Percentiles rank a stretch among this genome's conserved stretches.
Evolutionary conservation across 345 rosid species (phyloP).

Genomic region (Euphorbia peplus): DNA sequence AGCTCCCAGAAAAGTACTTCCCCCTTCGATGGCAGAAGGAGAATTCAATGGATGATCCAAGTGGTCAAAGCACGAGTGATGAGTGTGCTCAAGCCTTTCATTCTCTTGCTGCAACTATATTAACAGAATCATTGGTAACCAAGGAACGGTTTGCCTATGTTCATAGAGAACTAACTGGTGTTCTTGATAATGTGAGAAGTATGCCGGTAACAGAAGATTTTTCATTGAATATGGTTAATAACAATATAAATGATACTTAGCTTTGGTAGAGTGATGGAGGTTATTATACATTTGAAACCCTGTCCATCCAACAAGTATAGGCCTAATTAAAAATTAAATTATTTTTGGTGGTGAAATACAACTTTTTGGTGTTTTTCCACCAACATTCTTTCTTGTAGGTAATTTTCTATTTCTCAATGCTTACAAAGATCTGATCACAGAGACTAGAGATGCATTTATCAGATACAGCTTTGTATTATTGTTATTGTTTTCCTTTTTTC

Average conservation of each 20-base stretch:
- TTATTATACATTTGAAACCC: conserved; percentile 9
- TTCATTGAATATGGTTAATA: conserved; percentile 40
- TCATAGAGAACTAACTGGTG: conserved; percentile 54
- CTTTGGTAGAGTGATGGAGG: conserved; percentile 8
- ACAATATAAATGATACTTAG: conserved; percentile 39
- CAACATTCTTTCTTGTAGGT: conserved; percentile 11
- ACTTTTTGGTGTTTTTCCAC: conserved; percentile 8
- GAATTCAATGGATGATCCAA: conserved; percentile 44
- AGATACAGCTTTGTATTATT: neutral
- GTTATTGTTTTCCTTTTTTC: too few species aligned
- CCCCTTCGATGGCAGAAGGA: conserved; percentile 70
- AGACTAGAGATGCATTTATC: neutral
- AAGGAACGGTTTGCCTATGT: conserved; percentile 57
- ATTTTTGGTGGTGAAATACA: conserved; percentile 25
- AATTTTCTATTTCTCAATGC: neutral
- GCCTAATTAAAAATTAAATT: neutral
- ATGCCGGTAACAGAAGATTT: conserved; percentile 38
- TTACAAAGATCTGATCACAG: conserved; percentile 1
- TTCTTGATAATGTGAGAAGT: conserved; percentile 56
- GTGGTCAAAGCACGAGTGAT: conserved; percentile 42
- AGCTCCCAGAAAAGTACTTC: conserved; percentile 77
- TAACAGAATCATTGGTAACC: conserved; percentile 59
- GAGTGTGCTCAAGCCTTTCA: conserved; percentile 61
- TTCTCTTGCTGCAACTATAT: conserved; percentile 59
- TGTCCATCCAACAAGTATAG: conserved; percentile 3